phyloP scores from a whole-genome alignment of 257 asterid species.

The Jaltomata sinuosa region DNA sequence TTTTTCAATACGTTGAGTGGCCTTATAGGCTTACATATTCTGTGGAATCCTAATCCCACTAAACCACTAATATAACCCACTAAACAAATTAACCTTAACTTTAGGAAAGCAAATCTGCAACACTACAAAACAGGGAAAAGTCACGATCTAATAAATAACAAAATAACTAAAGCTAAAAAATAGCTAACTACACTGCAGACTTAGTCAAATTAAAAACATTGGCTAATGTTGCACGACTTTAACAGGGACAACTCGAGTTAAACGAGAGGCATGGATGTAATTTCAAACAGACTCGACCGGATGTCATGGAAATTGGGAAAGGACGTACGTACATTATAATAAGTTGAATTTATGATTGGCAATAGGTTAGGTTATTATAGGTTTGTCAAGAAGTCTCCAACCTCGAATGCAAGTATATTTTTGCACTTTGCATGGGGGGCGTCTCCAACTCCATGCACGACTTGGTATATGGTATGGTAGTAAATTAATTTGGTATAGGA shows the following conservation, averaged over 20 bases:
- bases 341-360: not conserved
- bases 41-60: too few relatives aligned
- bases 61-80: too few relatives aligned
- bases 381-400: not conserved
- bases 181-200: too few relatives aligned
- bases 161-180: too few relatives aligned
- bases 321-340: not conserved
- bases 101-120: too few relatives aligned
- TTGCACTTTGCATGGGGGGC: not conserved
- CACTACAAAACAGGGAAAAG: too few relatives aligned
- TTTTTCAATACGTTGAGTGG: too few relatives aligned
- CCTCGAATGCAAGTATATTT: not conserved
- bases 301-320: not conserved
- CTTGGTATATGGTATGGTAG: not conserved
- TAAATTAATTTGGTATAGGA: not conserved
- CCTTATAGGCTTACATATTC: too few relatives aligned
- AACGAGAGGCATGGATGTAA: not conserved
- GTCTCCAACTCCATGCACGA: not conserved
- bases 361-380: not conserved
- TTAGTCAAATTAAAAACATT: too few relatives aligned
- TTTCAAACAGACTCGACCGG: not conserved
- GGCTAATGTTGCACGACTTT: too few relatives aligned
- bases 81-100: too few relatives aligned
- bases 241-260: not conserved
- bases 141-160: too few relatives aligned